Evolutionary conservation across 257 asterid genomes (phyloP), one percentile per base, ranked within the genome.

Genomic region (Penstemon barbatus): DNA sequence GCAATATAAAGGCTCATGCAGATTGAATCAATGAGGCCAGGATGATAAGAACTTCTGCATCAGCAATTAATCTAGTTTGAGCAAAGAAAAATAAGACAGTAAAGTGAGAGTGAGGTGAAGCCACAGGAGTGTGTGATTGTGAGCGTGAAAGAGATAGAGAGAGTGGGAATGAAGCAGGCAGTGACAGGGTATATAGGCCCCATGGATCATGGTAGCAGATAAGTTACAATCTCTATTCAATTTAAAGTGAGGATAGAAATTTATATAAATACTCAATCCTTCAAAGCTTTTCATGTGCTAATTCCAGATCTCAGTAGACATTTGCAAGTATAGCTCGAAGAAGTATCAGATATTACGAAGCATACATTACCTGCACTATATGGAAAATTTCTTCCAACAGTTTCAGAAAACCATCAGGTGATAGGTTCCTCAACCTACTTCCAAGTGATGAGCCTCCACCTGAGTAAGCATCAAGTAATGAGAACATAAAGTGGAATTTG

Each of bases 371-470:
- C 97, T 83, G 97, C 72, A 94, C 96, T 64, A 87, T 84, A 79
- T 79, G 82, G 79, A 94, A 94, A 75, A 94, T 81, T 73, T 84
- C 96, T 78, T 83, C 85, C 86, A 94, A 66, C 75, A 94, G 97
- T 77, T 86, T 90, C 78, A 91, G 85, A 79, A 94, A 94, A 77
- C 96, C 72, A 72, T 90, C 96, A 57, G 96, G 89, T 68, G 97
- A 84, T 71, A 94, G 80, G 75, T 89, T 91, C 81, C 88, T 86
- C 85, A 94, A 83, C 83, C 82, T 94, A 80, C 90, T 85, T 72
- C 95, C 96, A 60, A 90, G 90, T 19, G 96, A 90, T 57, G 95
- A 88, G 76, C 97, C 86, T 71, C 94, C 94, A 74, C 98, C 98
- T 93, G 87, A 39, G 57, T 68, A 80, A 79, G 61, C 44, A 74